These are phyloP conservation scores for Cladosporium halotolerans DNA, from an alignment of 2,329 filamentous ascomycete species.

Conservation along the genomic window DNA sequence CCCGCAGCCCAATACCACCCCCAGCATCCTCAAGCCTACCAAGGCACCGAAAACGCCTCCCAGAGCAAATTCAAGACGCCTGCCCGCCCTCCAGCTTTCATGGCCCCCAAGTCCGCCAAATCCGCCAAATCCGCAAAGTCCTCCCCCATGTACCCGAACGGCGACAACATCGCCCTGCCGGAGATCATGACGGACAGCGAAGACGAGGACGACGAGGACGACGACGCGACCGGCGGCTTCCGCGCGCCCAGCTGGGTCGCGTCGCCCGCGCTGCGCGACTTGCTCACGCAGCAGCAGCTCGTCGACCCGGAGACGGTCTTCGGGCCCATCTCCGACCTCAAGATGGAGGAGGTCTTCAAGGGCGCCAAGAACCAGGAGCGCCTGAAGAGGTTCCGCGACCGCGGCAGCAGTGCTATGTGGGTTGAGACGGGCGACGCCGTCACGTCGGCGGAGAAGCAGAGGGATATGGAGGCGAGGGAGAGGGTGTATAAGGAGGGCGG, in stretches of 20 bases:
- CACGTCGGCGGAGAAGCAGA: constrained; percentile 79
- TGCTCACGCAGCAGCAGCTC: constrained; percentile 74
- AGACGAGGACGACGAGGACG: constrained; percentile 63
- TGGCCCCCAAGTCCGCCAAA: constrained; percentile 30
- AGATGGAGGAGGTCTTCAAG: constrained; percentile 94
- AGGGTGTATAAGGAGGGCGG: constrained; percentile 74
- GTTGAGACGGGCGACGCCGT: constrained; percentile 64
- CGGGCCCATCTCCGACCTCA: constrained; percentile 77
- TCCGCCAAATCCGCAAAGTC: constrained; percentile 58
- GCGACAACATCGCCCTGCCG: constrained; percentile 83
- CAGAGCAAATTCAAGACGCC: constrained; percentile 60
- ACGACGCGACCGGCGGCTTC: constrained; percentile 44
- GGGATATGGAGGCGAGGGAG: constrained; percentile 73
- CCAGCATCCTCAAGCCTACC: constrained; percentile 15
- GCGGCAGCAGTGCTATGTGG: constrained; percentile 96
- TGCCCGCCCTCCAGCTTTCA: constrained; percentile 46
- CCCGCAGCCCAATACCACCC: constrained; percentile 18
- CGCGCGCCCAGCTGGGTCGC: constrained; percentile 78
- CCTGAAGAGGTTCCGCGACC: constrained; percentile 78
- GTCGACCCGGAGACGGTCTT: constrained; percentile 83
- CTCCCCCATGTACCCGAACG: constrained; percentile 80
- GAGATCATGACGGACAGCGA: constrained; percentile 95
- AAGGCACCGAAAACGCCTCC: constrained; percentile 17
- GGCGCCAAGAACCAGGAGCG: constrained; percentile 67
- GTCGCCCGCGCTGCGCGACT: constrained; percentile 69